Base-by-base conservation (phyloP, 2,329 filamentous ascomycete genomes). In the Alternaria sp. region DNA sequence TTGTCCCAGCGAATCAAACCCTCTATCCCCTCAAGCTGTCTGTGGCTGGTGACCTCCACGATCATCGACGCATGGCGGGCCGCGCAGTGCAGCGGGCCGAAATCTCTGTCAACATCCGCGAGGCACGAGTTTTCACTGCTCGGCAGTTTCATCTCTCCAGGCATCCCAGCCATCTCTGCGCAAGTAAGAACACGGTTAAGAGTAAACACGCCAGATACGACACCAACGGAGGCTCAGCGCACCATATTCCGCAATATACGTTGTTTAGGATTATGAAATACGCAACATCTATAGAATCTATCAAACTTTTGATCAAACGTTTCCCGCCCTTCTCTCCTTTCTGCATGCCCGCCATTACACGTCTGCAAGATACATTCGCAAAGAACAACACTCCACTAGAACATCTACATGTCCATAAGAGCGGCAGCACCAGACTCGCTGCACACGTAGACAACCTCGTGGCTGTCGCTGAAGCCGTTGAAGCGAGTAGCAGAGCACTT, bases 401-500 rank as follows among this genome's bases (percentile, higher is more conserved):
- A 27, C 25, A 27, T 22, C 16, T 66, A 74, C 55, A 72, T 56
- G 32, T 66, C 75, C 59, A 97, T 80, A 52, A 97, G 83, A 16
- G 92, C 93, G 68, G 85, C 86, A 28, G 94, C 95, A 48, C 92
- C 94, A 20, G 91, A 87, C 87, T 99, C 95, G 80, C 93, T 97
- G 79, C 91, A 97, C 70, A 98, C 91, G 77, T 98, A 98, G 67
- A 98, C 89, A 65, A 96, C 91, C 73, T 97, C 92, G 79, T 99
- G 95, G 71, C 89, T 86, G 81, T 98, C 92, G 56, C 90, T 92
- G 82, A 98, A 99, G 66, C 95, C 95, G 72, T 99, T 99, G 89
- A 99, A 99, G 76, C 91, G 90, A 59, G 95, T 99, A 65, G 95
- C 94, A 62, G 93, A 97, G 85, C 94, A 98, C 85, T 94, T 97